Conservation (phyloP, 2,329 filamentous ascomycete species). For the Atkinsonella hypoxylon region DNA sequence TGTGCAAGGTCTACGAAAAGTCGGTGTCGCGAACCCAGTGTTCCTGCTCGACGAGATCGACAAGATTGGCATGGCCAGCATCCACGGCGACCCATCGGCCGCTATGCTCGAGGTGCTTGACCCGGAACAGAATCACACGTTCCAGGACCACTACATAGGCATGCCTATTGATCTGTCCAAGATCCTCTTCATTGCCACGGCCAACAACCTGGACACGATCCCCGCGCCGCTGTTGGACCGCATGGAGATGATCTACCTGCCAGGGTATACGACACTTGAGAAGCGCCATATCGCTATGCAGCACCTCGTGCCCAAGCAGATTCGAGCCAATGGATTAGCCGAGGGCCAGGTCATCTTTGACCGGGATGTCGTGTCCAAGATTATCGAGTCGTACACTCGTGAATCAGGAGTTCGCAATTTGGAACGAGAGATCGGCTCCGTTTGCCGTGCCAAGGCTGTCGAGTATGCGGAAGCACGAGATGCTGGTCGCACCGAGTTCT, state of each 20-base stretch:
- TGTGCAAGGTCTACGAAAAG: slow-evolving; percentile 88
- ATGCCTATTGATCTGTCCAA: slow-evolving; percentile 94
- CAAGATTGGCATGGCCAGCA: slow-evolving; percentile 83
- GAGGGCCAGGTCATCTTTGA: slow-evolving; percentile 64
- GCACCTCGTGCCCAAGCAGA: slow-evolving; percentile 93
- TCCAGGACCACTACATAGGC: slow-evolving; percentile 92
- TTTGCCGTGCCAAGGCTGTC: slow-evolving; percentile 90
- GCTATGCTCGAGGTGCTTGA: slow-evolving; percentile 98
- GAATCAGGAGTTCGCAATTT: slow-evolving; percentile 93
- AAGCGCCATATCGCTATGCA: slow-evolving; percentile 89
- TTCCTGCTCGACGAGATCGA: slow-evolving; percentile 96
- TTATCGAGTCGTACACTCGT: slow-evolving; percentile 92
- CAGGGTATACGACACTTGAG: slow-evolving; percentile 93
- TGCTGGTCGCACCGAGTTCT: slow-evolving; percentile 51
- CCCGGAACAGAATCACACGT: slow-evolving; percentile 90
- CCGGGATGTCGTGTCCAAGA: slow-evolving; percentile 81
- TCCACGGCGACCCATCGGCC: slow-evolving; percentile 90
- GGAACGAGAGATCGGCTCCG: slow-evolving; percentile 87
- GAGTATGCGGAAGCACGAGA: slow-evolving; percentile 89
- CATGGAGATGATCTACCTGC: slow-evolving; percentile 91
- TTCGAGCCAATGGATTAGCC: slow-evolving; percentile 75
- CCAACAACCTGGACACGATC: slow-evolving; percentile 90
- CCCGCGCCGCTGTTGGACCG: slow-evolving; percentile 86
- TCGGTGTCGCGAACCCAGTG: slow-evolving; percentile 89
- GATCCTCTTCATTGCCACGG: slow-evolving; percentile 93